Evolutionary conservation across 140 eudicot species (phyloP).

Genomic region (Oenanthe javanica): DNA sequence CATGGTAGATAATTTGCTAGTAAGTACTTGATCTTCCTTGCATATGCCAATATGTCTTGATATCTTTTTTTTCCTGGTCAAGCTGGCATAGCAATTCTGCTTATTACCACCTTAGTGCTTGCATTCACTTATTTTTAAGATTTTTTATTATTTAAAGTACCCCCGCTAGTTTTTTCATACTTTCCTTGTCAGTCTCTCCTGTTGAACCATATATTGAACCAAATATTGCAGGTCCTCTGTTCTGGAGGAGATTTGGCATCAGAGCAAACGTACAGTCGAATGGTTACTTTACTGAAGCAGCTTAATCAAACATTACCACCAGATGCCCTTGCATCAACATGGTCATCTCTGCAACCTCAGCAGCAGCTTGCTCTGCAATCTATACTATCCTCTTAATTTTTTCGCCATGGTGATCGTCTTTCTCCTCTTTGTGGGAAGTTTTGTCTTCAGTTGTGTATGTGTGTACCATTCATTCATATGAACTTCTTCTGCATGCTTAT

Average conservation of each 20-base stretch:
- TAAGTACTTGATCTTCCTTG: not conserved
- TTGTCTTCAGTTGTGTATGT: slow-evolving; percentile 18
- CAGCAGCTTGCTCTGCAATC: slow-evolving; percentile 65
- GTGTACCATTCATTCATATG: not conserved
- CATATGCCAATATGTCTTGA: not conserved
- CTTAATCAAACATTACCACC: slow-evolving; percentile 64
- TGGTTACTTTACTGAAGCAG: slow-evolving; percentile 57
- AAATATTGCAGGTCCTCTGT: slow-evolving; percentile 36
- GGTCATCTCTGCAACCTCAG: slow-evolving; percentile 59
- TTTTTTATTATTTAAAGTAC: not conserved
- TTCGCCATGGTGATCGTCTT: not conserved
- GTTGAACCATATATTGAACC: not conserved
- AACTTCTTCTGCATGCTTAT: not conserved
- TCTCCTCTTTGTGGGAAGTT: not conserved
- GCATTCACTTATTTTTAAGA: not conserved
- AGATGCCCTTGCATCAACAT: slow-evolving; percentile 47
- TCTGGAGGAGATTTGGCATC: slow-evolving; percentile 68
- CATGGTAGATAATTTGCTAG: not conserved
- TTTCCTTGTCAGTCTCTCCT: not conserved
- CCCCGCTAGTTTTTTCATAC: not conserved
- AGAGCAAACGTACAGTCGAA: slow-evolving; percentile 49
- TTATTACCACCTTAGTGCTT: not conserved
- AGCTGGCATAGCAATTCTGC: not conserved
- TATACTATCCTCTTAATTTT: slow-evolving; percentile 42
- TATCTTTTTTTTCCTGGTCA: not conserved